Evolutionary conservation across 257 asterid species (phyloP).

Genomic region (Nicotiana paniculata): DNA sequence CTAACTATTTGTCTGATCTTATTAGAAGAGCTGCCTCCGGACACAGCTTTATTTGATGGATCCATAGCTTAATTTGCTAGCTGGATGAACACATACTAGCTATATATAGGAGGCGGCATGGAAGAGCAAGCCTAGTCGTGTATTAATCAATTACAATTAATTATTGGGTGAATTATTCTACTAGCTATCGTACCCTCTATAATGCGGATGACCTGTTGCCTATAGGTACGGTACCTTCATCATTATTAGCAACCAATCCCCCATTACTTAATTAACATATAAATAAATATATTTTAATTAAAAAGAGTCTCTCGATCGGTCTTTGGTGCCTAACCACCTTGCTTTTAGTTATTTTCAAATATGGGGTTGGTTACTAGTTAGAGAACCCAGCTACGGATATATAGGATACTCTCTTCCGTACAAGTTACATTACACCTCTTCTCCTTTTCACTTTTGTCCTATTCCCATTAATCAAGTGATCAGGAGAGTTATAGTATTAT

Average conservation of each 20-base stretch:
- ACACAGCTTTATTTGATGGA: too few species aligned
- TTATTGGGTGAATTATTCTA: neutral
- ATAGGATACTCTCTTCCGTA: neutral
- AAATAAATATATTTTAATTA: neutral
- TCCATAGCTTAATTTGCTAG: too few species aligned
- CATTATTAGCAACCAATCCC: neutral
- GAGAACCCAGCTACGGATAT: too few species aligned
- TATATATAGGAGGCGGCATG: neutral
- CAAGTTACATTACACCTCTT: neutral
- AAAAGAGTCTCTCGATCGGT: neutral
- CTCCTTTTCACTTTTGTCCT: neutral
- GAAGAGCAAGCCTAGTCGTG: too few species aligned
- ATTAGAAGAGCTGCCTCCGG: constrained; percentile 26
- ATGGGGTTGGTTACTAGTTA: neutral
- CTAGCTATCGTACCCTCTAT: neutral
- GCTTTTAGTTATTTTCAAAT: neutral
- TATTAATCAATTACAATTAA: too few species aligned
- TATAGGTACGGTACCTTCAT: neutral
- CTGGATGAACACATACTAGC: too few species aligned
- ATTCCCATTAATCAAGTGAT: too few species aligned
- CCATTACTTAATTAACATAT: neutral
- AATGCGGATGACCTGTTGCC: neutral
- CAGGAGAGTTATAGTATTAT: neutral
- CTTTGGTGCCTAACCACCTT: neutral
- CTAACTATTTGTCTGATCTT: constrained; percentile 79